phyloP scores from a whole-genome alignment of 306 rosid species.

The Sesbania bispinosa region DNA sequence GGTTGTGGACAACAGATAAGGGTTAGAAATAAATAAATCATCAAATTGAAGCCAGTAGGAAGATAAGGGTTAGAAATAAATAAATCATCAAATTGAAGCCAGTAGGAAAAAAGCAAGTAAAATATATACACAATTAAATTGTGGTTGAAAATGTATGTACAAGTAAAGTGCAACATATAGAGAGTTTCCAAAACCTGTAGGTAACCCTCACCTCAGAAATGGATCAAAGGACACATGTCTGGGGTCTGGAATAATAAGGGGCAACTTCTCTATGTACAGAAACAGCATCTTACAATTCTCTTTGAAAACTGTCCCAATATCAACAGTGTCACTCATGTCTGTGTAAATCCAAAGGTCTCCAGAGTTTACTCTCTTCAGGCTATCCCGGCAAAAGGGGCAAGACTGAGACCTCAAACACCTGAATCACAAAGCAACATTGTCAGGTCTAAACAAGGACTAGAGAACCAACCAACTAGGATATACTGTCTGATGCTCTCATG shows the following conservation, averaged over 20 bases:
- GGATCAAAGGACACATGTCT: slow-evolving; percentile 55
- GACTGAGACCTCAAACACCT: slow-evolving; percentile 79
- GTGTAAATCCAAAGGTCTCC: slow-evolving; percentile 86
- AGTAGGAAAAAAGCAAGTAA: slow-evolving; percentile 15
- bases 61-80: too few relatives aligned
- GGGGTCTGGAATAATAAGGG: slow-evolving; percentile 59
- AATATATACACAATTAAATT: slow-evolving; percentile 20
- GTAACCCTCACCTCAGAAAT: slow-evolving; percentile 43
- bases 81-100: slow-evolving; percentile 15
- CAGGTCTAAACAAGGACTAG: not conserved
- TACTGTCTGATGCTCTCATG: not conserved
- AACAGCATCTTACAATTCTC: slow-evolving; percentile 72
- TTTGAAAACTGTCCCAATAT: slow-evolving; percentile 52
- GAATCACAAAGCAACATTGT: slow-evolving; percentile 15
- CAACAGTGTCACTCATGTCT: slow-evolving; percentile 54
- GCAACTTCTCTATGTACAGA: slow-evolving; percentile 70
- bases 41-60: too few relatives aligned
- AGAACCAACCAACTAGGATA: not conserved
- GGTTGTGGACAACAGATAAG: not conserved
- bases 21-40: too few relatives aligned
- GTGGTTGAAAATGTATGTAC: slow-evolving; percentile 25
- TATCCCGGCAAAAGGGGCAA: slow-evolving; percentile 91
- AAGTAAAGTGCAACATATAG: slow-evolving; percentile 7
- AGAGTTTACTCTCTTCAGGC: slow-evolving; percentile 67
- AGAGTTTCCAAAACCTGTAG: slow-evolving; percentile 18